phyloP scores from a whole-genome alignment of 257 asterid species.

The Capsicum baccatum region DNA sequence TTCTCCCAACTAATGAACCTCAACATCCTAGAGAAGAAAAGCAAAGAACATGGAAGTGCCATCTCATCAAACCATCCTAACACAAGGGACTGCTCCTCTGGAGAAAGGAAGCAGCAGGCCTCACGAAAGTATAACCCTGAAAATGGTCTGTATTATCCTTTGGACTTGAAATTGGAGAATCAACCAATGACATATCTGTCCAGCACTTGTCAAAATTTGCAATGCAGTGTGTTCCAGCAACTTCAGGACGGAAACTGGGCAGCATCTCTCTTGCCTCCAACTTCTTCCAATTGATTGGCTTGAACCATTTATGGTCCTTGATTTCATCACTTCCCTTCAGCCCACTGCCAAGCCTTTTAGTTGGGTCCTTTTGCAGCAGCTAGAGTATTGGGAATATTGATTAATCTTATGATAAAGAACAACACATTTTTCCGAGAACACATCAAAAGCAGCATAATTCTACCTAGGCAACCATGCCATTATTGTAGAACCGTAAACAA shows the following conservation, averaged over 20 bases:
- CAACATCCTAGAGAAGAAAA: slow-evolving; percentile 26
- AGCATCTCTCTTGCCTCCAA: slow-evolving; percentile 48
- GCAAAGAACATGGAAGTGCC: not conserved
- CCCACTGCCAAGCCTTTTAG: slow-evolving; percentile 52
- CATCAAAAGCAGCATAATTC: not conserved
- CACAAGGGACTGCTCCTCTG: slow-evolving; percentile 41
- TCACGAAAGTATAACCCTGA: slow-evolving; percentile 54
- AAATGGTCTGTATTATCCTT: slow-evolving; percentile 45
- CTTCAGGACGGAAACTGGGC: slow-evolving; percentile 55
- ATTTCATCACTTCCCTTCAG: slow-evolving; percentile 53
- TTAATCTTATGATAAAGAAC: slow-evolving; percentile 15
- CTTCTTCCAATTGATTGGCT: slow-evolving; percentile 59
- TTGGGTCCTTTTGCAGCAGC: slow-evolving; percentile 64
- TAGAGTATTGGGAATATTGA: slow-evolving; percentile 28
- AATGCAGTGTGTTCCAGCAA: slow-evolving; percentile 53
- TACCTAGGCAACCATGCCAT: not conserved
- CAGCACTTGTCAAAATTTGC: slow-evolving; percentile 56
- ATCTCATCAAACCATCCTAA: slow-evolving; percentile 26
- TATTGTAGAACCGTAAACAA: not conserved
- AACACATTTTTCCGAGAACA: not conserved
- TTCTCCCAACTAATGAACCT: not conserved
- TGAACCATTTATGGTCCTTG: slow-evolving; percentile 59
- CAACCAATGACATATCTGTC: slow-evolving; percentile 60
- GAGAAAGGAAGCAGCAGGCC: slow-evolving; percentile 59
- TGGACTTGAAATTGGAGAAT: slow-evolving; percentile 68